Evolutionary conservation across 2,329 filamentous ascomycete species (phyloP).

Genomic region (Botryotinia narcissicola): DNA sequence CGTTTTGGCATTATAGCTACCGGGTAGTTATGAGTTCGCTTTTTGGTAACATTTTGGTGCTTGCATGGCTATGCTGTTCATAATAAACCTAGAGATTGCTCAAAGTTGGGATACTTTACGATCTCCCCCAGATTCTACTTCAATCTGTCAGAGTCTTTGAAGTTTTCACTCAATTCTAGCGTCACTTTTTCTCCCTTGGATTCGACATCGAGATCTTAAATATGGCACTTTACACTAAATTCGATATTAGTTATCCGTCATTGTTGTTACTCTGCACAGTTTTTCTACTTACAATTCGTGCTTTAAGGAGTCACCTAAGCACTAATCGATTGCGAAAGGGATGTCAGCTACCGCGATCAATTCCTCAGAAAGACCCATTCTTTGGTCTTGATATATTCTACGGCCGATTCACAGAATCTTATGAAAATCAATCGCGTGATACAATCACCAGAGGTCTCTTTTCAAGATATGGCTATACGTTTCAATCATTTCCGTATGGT

Average conservation of each 20-base stretch:
- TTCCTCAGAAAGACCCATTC: conserved; percentile 12
- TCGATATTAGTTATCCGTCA: too few relatives aligned
- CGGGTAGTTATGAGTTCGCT: neutral
- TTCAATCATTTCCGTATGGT: conserved; percentile 5
- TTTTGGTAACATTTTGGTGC: too few relatives aligned
- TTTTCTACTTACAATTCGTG: neutral
- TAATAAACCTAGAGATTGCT: too few relatives aligned
- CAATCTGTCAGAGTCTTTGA: neutral
- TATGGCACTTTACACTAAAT: too few relatives aligned
- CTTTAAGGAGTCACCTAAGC: neutral
- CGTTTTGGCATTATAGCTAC: neutral
- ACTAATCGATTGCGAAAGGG: neutral
- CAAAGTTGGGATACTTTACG: neutral
- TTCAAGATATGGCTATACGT: conserved; percentile 1
- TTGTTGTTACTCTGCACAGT: neutral
- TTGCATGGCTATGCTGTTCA: too few relatives aligned
- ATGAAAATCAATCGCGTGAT: conserved; percentile 14
- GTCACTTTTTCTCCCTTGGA: too few relatives aligned
- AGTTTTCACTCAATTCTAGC: neutral
- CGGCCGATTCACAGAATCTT: conserved; percentile 26
- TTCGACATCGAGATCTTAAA: too few relatives aligned
- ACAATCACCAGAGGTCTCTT: neutral
- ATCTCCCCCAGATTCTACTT: neutral
- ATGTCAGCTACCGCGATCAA: neutral
- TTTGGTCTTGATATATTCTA: conserved; percentile 8